Base-by-base conservation (phyloP, 2,329 filamentous ascomycete species). In the Trichoderma koningii region DNA sequence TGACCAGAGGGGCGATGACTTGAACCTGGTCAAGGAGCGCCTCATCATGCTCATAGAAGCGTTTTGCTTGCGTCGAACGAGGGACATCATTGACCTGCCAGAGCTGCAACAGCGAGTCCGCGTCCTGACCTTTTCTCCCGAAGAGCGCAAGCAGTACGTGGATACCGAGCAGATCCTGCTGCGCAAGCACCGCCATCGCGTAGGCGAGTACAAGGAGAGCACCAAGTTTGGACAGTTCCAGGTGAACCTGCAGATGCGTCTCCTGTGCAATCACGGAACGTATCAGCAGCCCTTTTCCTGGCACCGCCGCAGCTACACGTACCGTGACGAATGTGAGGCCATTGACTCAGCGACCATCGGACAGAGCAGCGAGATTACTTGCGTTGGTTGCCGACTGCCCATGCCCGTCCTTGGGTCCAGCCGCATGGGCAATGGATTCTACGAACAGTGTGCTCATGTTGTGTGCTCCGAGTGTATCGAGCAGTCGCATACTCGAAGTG, bases 261-360 rank as follows among this genome's bases (percentile, higher is more conserved):
- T 82, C 6, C 66, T 83, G 1, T 83, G 81, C 69, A 83, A 83
- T 63, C 81, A 83, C 66, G 81, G 81, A 0, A 83, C 82, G 0
- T 80, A 75, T 67, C 81, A 82, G 66, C 76, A 79, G 42, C 72
- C 69, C 0, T 79, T 81, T 51, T 79, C 78, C 1, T 82, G 80
- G 80, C 12, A 23, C 9, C 57, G 57, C 12, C 57, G 34, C 12
- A 74, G 51, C 3, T 59, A 23, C 21, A 23, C 21, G 21, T 23
- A 45, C 28, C 38, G 14, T 4, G 53, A 81, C n/a, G 76, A 77
- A 45, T 69, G 71, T 61, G 73, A 76, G 51, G 73, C 71, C 6
- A 42, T 69, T 12, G 56, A 71, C 10, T 48, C 50, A 9, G 70
- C 68, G 12, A 5, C 34, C 10, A 23, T 71, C 10, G 74, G 71